phyloP scores from a whole-genome alignment of 805 yeast species.

The Candida silvicultrix region DNA sequence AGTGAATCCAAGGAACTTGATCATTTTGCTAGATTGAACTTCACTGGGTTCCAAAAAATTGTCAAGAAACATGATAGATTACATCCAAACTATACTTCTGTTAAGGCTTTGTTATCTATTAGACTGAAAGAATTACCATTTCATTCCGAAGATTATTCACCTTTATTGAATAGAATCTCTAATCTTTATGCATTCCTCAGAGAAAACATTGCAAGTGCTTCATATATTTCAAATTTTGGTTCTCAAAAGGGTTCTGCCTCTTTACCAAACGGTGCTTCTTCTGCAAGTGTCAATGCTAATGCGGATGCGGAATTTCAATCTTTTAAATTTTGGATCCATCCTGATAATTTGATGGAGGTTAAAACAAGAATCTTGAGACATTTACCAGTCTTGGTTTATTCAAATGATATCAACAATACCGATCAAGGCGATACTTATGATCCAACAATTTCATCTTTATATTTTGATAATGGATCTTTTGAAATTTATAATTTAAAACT shows the following conservation, averaged over 20 bases:
- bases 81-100: constrained; percentile 77
- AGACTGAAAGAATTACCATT: constrained; percentile 83
- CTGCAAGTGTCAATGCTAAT: constrained; percentile 23
- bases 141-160: constrained; percentile 93
- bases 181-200: constrained; percentile 75
- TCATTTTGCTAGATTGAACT: constrained; percentile 84
- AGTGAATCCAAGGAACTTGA: constrained; percentile 79
- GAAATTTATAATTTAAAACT: constrained; percentile 83
- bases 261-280: constrained; percentile 5
- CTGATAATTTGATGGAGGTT: constrained; percentile 95
- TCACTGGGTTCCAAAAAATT: constrained; percentile 90
- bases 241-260: constrained; percentile 16
- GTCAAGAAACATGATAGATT: constrained; percentile 94
- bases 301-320: constrained; percentile 41
- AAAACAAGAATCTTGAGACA: constrained; percentile 93
- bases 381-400: constrained; percentile 83
- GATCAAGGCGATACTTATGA: constrained; percentile 43
- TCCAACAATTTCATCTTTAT: constrained; percentile 79
- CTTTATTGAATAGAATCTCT: constrained; percentile 77
- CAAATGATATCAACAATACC: constrained; percentile 34
- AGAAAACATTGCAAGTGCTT: constrained; percentile 47
- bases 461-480: constrained; percentile 79
- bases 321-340: constrained; percentile 92
- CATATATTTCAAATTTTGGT: constrained; percentile 13
- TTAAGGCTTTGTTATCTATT: constrained; percentile 81